Evolutionary conservation across 225 moss, liverwort and hornwort species (phyloP), one percentile per base, ranked within the genome.

Genomic region (Antitrichia curtipendula): DNA sequence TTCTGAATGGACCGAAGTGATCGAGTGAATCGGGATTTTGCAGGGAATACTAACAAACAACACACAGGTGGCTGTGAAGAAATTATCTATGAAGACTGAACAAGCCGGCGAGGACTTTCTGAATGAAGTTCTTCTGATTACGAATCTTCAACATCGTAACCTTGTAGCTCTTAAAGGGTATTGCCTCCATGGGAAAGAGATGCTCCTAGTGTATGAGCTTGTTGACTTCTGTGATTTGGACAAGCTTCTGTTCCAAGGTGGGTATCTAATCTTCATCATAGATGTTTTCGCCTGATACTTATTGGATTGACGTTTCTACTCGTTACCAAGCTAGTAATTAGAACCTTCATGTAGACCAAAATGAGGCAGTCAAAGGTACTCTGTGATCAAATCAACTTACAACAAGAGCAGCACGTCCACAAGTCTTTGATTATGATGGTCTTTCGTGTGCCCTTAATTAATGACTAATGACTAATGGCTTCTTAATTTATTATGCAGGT

Each of bases 161-260:
- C 87, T 92, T 25, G 90, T 90, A 31, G 8, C 76, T 17, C 70
- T 92, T 5, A 84, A 89, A 88, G 94, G 91, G 16, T 94, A 91
- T 86, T 94, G 92, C 70, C 83, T 94, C 24, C 82, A 91, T 20
- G 89, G 89, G 8, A 89, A 90, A 56, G 85, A 90, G 63, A 92
- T 91, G 87, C 85, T 92, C 27, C 84, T 94, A 19, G 90, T 94
- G 28, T 94, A 91, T 60, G 94, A 92, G 38, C 63, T 85, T 74
- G 91, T 90, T 2, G 94, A 94, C 86, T 87, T 85, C 75, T 81
- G 84, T 34, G 92, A 92, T 70, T 65, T 94, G 81, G 94, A 87
- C n/a, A 92, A 94, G 88, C 86, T 92, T 56, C 78, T 94, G 66
- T 81, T 92, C 41, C 71, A 59, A 63, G 70, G 87, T 84, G 63